A percentile compares a stretch with the other conserved stretches of the same genome.
Conservation (phyloP, 2,329 filamentous ascomycete genomes). For the Saccharata proteae region DNA sequence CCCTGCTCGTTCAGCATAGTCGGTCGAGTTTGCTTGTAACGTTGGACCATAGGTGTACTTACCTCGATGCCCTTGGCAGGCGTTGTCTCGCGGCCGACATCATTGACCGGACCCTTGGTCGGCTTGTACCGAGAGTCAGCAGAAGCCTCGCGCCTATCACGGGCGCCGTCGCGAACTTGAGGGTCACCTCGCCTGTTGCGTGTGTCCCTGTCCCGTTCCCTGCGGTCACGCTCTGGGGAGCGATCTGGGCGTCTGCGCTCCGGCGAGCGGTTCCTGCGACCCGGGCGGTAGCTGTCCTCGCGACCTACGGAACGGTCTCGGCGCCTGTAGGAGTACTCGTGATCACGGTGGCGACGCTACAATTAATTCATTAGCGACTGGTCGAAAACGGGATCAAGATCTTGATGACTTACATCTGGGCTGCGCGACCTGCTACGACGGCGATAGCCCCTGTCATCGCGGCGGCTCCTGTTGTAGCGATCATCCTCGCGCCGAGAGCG, state of each 20-base stretch:
- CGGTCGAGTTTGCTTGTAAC: not conserved
- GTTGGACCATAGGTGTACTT: constrained; percentile 1
- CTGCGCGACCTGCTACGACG: constrained; percentile 51
- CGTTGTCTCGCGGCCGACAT: too few relatives aligned
- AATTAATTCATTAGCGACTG: constrained; percentile 3
- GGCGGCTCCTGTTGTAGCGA: constrained; percentile 26
- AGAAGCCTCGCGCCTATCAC: constrained; percentile 55
- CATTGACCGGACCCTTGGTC: too few relatives aligned
- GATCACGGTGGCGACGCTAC: constrained; percentile 2
- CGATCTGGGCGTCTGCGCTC: constrained; percentile 55
- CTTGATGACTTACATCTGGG: constrained; percentile 37
- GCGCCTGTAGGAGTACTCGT: constrained; percentile 29
- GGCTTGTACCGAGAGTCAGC: constrained; percentile 13
- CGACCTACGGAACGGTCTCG: constrained; percentile 51
- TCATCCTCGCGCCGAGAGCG: constrained; percentile 21
- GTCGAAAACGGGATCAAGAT: constrained; percentile 5
- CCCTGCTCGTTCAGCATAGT: not conserved
- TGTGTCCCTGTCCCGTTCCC: constrained; percentile 51
- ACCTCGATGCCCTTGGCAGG: constrained; percentile 5
- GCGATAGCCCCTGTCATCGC: constrained; percentile 25
- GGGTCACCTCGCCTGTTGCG: constrained; percentile 63
- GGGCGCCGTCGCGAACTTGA: constrained; percentile 52
- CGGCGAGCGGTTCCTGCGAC: constrained; percentile 48
- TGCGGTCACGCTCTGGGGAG: constrained; percentile 24
- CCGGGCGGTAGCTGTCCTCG: constrained; percentile 51